Percentiles rank a stretch among this genome's conserved stretches.
Evolutionary conservation across 345 rosid species (phyloP).

Genomic region (Acer yangbiense): DNA sequence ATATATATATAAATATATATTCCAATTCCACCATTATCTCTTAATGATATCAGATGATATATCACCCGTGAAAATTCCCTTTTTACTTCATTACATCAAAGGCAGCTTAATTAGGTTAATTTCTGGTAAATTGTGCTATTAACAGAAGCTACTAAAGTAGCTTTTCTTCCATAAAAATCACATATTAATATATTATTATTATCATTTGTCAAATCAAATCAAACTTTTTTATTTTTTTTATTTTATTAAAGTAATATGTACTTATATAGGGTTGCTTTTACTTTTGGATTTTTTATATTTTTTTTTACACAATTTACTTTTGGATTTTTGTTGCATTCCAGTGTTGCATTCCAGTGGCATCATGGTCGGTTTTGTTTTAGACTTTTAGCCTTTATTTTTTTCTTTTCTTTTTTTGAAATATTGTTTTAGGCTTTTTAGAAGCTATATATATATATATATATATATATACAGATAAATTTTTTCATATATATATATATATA

Average conservation of each 20-base stretch:
- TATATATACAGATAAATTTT: too few species aligned
- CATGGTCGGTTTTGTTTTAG: too few species aligned
- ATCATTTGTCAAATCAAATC: conserved; percentile 7
- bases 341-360: too few species aligned
- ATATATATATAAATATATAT: too few species aligned
- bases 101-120: neutral
- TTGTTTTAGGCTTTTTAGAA: too few species aligned
- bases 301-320: neutral
- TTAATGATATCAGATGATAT: too few species aligned
- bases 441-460: too few species aligned
- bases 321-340: neutral
- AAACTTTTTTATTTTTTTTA: neutral
- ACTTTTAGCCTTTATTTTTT: too few species aligned
- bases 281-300: neutral
- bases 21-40: neutral
- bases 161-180: neutral
- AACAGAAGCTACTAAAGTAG: neutral
- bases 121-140: neutral
- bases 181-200: neutral
- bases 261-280: neutral
- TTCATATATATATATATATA: too few species aligned
- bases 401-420: too few species aligned
- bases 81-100: neutral
- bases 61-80: neutral
- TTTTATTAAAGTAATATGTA: neutral